These are phyloP conservation scores for Epichloe uncinata DNA, from an alignment of 2,329 filamentous ascomycete species.

Conservation along the genomic window DNA sequence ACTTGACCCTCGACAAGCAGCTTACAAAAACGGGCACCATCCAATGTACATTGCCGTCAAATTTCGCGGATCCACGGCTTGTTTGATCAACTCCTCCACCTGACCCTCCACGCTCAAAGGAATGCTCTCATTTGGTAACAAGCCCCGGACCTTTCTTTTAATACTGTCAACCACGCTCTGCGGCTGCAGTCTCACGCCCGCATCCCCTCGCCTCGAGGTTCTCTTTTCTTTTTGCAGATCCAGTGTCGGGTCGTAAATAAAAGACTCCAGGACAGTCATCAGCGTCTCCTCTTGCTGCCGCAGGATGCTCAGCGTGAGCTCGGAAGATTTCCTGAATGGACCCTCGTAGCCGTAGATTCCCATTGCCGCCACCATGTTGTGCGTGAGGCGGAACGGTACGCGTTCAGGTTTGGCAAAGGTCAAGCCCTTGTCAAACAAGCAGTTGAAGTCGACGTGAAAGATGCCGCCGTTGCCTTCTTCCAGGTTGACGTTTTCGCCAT, in stretches of 20 bases:
- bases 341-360: slow-evolving; percentile 89
- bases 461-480: slow-evolving; percentile 89
- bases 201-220: slow-evolving; percentile 21
- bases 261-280: slow-evolving; percentile 95
- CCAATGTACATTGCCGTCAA: slow-evolving; percentile 94
- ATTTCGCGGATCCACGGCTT: slow-evolving; percentile 69
- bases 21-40: slow-evolving; percentile 54
- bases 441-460: slow-evolving; percentile 99
- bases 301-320: slow-evolving; percentile 72
- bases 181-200: slow-evolving; percentile 38
- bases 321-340: slow-evolving; percentile 80
- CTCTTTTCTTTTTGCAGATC: slow-evolving; percentile 67
- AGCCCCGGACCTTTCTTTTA: slow-evolving; percentile 69
- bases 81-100: slow-evolving; percentile 85
- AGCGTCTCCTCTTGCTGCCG: slow-evolving; percentile 89
- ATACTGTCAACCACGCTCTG: slow-evolving; percentile 81
- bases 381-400: slow-evolving; percentile 91
- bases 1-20: neutral
- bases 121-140: slow-evolving; percentile 77
- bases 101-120: slow-evolving; percentile 92
- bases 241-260: slow-evolving; percentile 90
- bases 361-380: slow-evolving; percentile 98
- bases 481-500: slow-evolving; percentile 93
- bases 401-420: slow-evolving; percentile 91
- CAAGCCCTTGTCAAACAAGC: slow-evolving; percentile 93